phyloP scores from a whole-genome alignment of 2,329 filamentous ascomycete genomes.

The Cyphellophora europaea region DNA sequence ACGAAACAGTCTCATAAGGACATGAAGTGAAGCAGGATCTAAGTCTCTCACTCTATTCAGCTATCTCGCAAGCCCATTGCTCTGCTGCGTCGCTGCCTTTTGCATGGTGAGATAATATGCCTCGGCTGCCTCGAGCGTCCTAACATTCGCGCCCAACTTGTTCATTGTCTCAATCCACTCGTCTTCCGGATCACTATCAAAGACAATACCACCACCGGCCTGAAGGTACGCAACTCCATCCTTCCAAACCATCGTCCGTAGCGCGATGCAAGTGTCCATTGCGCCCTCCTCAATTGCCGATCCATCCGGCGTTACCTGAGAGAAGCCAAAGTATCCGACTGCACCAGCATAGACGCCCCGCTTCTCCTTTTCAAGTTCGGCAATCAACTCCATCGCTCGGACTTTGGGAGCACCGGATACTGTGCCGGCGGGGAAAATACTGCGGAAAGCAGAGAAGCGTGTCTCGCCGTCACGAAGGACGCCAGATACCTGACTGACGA shows the following conservation, averaged over 20 bases:
- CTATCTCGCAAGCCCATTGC: slow-evolving; percentile 12
- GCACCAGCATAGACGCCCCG: slow-evolving; percentile 91
- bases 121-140: slow-evolving; percentile 79
- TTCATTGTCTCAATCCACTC: slow-evolving; percentile 97
- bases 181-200: slow-evolving; percentile 81
- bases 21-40: background rate
- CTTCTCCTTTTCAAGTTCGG: slow-evolving; percentile 88
- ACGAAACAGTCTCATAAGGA: no score
- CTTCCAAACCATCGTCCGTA: slow-evolving; percentile 91
- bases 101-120: slow-evolving; percentile 47
- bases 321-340: slow-evolving; percentile 93
- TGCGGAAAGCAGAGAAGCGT: slow-evolving; percentile 89
- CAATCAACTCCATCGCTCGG: slow-evolving; percentile 92
- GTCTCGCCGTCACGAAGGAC: slow-evolving; percentile 75
- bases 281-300: slow-evolving; percentile 58
- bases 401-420: slow-evolving; percentile 95
- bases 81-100: slow-evolving; percentile 12
- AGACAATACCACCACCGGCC: slow-evolving; percentile 78
- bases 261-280: slow-evolving; percentile 78
- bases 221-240: slow-evolving; percentile 88
- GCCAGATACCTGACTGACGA: slow-evolving; percentile 91
- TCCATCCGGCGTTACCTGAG: slow-evolving; percentile 57
- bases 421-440: slow-evolving; percentile 93
- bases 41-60: background rate
- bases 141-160: slow-evolving; percentile 84